phyloP scores from a whole-genome alignment of 345 rosid species.

The Corchorus olitorius region DNA sequence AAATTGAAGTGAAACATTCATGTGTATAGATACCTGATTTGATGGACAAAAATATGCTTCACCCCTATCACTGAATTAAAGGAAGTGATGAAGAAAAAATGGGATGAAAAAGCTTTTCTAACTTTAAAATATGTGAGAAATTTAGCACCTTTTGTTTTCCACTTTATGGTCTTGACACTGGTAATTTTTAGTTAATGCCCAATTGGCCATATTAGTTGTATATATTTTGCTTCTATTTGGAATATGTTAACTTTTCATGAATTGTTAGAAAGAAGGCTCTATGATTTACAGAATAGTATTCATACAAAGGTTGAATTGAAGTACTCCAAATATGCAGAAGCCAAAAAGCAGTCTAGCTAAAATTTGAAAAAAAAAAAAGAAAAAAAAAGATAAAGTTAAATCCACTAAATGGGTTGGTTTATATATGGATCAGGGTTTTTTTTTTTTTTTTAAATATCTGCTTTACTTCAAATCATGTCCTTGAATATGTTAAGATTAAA shows the following conservation, averaged over 20 bases:
- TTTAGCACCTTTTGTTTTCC: neutral
- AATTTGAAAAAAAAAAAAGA: too few relatives aligned
- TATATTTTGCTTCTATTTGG: neutral
- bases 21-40: neutral
- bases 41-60: neutral
- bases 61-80: neutral
- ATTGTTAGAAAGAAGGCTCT: neutral
- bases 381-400: too few relatives aligned
- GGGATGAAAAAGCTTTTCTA: neutral
- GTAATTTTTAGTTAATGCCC: neutral
- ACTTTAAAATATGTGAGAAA: slow-evolving; percentile 13
- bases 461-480: too few relatives aligned
- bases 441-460: too few relatives aligned
- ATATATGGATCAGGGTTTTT: too few relatives aligned
- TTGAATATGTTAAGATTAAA: too few relatives aligned
- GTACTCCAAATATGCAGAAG: too few relatives aligned
- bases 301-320: too few relatives aligned
- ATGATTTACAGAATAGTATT: too few relatives aligned
- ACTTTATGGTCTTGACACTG: neutral
- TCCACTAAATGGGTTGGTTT: too few relatives aligned
- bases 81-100: neutral
- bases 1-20: neutral
- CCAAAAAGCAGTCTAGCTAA: too few relatives aligned
- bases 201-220: neutral
- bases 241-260: neutral